phyloP scores from a whole-genome alignment of 78 protist genomes.

The Anaeramoeba ignava region DNA sequence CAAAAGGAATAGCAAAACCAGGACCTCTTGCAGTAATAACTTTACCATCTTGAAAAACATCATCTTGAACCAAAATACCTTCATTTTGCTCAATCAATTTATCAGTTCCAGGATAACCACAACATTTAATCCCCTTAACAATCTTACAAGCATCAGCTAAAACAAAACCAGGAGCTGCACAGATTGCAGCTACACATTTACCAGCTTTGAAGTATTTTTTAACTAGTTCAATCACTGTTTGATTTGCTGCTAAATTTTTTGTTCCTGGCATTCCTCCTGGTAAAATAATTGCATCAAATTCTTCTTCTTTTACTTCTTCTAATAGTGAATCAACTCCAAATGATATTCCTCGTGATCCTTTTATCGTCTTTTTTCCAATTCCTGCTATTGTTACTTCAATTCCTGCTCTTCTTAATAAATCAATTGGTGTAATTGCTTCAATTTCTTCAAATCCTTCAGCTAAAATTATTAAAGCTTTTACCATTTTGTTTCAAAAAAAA shows the following conservation, averaged over 20 bases:
- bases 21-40: neutral
- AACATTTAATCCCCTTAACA: neutral
- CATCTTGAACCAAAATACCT: neutral
- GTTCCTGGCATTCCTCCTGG: constrained; percentile 21
- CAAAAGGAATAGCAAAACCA: neutral
- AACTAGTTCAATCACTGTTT: neutral
- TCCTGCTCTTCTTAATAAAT: neutral
- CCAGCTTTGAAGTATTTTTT: neutral
- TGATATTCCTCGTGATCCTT: neutral
- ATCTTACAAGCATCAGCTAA: neutral
- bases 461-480: neutral
- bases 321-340: neutral
- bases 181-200: neutral
- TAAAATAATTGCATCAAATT: neutral
- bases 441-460: neutral
- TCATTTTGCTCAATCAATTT: neutral
- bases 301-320: constrained; percentile 1
- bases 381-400: neutral
- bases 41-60: constrained; percentile 2
- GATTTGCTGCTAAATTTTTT: neutral
- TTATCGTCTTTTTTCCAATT: neutral
- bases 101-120: constrained; percentile 1
- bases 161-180: constrained; percentile 10
- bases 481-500: neutral
- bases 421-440: neutral